Percentiles rank a stretch among this genome's conserved stretches.
Evolutionary conservation across 495 filamentous ascomycete species (phyloP).

Genomic region (Neurospora sp.): DNA sequence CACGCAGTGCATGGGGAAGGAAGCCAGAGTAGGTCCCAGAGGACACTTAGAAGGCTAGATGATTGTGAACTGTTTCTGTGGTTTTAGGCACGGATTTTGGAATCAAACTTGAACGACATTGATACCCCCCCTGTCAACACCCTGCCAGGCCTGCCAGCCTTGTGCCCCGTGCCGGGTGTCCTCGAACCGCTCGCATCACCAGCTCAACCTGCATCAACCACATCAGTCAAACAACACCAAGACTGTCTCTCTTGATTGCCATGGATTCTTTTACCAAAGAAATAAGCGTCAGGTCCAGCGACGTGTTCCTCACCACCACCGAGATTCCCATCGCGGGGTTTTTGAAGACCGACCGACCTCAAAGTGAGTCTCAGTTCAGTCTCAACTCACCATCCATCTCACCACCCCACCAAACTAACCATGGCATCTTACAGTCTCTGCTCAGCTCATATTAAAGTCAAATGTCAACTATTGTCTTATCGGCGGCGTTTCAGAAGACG

Average conservation of each 20-base stretch:
- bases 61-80: background rate
- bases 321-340: background rate
- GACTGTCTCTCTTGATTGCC: background rate
- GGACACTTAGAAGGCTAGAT: background rate
- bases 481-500: no score
- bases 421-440: background rate
- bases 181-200: background rate
- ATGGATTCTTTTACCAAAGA: background rate
- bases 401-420: background rate
- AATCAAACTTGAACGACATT: background rate
- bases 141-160: background rate
- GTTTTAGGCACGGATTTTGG: background rate
- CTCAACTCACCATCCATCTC: background rate
- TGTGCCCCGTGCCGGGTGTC: background rate
- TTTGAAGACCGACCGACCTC: background rate
- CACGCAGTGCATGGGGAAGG: background rate
- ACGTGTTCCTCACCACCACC: accelerated
- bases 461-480: no score
- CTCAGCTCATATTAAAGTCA: no score
- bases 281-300: background rate
- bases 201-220: background rate
- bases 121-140: background rate
- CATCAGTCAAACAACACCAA: background rate
- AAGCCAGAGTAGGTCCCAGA: background rate
- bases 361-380: background rate